A percentile compares a stretch with the other conserved stretches of the same genome.
phyloP scores from a whole-genome alignment of 2,329 filamentous ascomycete species.

The Paecilomyces niveus region DNA sequence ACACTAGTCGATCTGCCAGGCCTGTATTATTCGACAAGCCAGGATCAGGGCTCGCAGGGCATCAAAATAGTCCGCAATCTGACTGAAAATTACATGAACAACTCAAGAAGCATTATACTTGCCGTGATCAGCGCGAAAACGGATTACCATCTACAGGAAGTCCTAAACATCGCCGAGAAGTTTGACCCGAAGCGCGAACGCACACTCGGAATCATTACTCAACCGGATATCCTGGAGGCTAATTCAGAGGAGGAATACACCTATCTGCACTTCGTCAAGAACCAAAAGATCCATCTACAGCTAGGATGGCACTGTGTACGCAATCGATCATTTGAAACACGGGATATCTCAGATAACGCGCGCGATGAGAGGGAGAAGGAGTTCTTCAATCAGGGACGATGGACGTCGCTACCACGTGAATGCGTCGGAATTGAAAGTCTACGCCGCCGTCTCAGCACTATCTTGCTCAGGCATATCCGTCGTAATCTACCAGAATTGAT shows the following conservation, averaged over 20 bases:
- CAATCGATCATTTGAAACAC: background rate
- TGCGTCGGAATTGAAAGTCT: slow-evolving; percentile 28
- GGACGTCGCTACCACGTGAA: slow-evolving; percentile 3
- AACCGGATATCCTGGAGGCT: background rate
- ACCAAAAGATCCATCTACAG: background rate
- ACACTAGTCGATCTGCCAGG: background rate
- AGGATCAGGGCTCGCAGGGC: background rate
- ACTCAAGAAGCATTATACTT: slow-evolving; percentile 53
- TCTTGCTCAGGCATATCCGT: slow-evolving; percentile 22
- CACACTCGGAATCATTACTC: background rate
- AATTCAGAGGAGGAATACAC: background rate
- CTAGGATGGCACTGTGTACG: background rate
- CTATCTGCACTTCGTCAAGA: background rate
- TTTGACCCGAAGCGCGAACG: background rate
- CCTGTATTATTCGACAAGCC: background rate
- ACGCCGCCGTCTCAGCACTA: slow-evolving; percentile 29
- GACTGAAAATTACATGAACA: slow-evolving; percentile 48
- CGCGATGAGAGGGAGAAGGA: background rate
- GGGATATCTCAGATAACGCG: background rate
- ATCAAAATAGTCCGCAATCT: background rate
- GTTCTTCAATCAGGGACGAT: background rate
- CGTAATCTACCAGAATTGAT: background rate
- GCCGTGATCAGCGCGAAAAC: slow-evolving; percentile 46
- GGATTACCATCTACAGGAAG: slow-evolving; percentile 51
- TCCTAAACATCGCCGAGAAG: slow-evolving; percentile 42